A percentile compares a stretch with the other conserved stretches of the same genome.
These are phyloP conservation scores for Aeschynomene evenia DNA, from an alignment of 306 rosid species.

Conservation along the genomic window DNA sequence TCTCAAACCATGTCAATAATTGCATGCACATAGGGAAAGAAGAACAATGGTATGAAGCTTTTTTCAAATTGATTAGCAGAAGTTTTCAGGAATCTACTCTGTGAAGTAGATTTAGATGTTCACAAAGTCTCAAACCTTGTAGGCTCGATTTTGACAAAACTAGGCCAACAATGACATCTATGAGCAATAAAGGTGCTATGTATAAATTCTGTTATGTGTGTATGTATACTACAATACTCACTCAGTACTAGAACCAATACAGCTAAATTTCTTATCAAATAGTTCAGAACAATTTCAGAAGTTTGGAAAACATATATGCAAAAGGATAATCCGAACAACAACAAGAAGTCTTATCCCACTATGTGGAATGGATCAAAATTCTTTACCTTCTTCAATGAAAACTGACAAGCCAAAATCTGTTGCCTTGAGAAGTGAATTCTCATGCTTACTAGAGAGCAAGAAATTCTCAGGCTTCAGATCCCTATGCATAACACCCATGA, in stretches of 20 bases:
- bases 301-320: neutral
- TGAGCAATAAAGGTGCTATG: constrained; percentile 1
- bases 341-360: too few species aligned
- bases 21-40: constrained; percentile 10
- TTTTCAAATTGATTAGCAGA: constrained; percentile 8
- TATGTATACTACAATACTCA: neutral
- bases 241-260: neutral
- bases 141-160: constrained; percentile 24
- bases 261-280: neutral
- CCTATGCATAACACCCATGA: constrained; percentile 96
- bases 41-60: neutral
- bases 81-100: constrained; percentile 15
- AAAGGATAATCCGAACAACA: neutral
- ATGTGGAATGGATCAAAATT: constrained; percentile 8
- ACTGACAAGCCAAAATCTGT: constrained; percentile 92
- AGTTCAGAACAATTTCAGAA: neutral
- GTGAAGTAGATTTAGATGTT: neutral
- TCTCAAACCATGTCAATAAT: neutral
- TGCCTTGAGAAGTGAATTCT: constrained; percentile 72
- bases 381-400: constrained; percentile 84
- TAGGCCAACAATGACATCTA: constrained; percentile 2
- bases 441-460: constrained; percentile 77
- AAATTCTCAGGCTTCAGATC: constrained; percentile 96
- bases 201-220: neutral
- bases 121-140: neutral